Evolutionary conservation across 495 filamentous ascomycete species (phyloP), one percentile per base, ranked within the genome.

Genomic region (Mytilinidion resinicola): DNA sequence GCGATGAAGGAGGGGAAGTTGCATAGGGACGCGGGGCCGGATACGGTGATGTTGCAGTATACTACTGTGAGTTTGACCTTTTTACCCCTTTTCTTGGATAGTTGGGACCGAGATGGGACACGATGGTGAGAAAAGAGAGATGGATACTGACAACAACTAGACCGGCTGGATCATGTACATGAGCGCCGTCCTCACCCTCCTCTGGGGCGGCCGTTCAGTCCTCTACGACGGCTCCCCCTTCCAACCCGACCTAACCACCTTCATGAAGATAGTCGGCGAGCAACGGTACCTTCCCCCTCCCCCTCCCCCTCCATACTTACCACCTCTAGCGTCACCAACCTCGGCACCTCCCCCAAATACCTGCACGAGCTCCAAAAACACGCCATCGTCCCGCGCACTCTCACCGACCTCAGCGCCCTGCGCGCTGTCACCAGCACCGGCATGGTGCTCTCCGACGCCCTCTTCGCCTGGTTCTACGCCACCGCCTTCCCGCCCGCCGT

Each of bases 81-180:
- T 5, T 10, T 41, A 11, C 17, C 10, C 37, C 44, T 3, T 25
- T 9, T 59, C 7, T 11, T 59, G 36, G 35, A 15, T 2, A 19
- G 37, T 30, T 30, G 25, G n/a, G n/a, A n/a, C 6, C 25, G 6
- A 30, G 25, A 30, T 2, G 25, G 25, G 6, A 3, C 25, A 30
- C 25, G 25, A 30, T 6, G 3, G 47, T 9, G 5, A 4, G 25
- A 14, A 25, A 34, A 9, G 4, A 7, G 46, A 49, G 25, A 59
- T 6, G n/a, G 8, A 12, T 20, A 12, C 37, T 43, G 19, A 57
- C 9, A 1, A 1, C 15, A 10, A 51, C 52, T 55, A 74, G 43
- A 88, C 85, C 0, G 88, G 88, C 6, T 92, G 88, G 88, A 91
- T 92, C 65, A 92, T 92, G 88, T 91, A 91, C 69, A 70, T 89